Evolutionary conservation across 331 rosid genomes (phyloP), one percentile per base, ranked within the genome.

Genomic region (Quercus tomentella): DNA sequence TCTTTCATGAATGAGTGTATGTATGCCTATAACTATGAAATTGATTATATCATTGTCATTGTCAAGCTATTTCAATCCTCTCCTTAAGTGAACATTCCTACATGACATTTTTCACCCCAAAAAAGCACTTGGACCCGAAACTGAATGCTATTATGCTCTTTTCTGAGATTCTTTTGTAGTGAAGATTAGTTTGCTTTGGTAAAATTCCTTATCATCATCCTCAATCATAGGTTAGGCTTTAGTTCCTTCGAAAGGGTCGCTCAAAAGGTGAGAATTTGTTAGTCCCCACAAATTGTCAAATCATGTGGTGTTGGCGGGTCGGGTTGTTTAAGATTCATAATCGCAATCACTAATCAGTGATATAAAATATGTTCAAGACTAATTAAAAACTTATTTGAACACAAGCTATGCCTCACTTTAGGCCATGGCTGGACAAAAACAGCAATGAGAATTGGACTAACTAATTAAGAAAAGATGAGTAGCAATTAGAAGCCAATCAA

Each of bases 401-500:
- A 10, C 22, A 12, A 22, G 28, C 30, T 4, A 58, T 3, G 30
- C 30, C 65, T 2, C 9, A 25, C 12, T 58, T 58, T 9, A 58
- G 14, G 30, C 63, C 63, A 21, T 3, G 30, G 15, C 25, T 22
- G 6, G 17, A 22, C 30, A 58, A 21, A 58, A 58, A 21, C 30
- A 58, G 54, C 16, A 58, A 33, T 7, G 2, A 20, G 49, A 33
- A 30, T 14, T 30, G 71, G 70, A 12, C 7, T 9, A 61, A 10
- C 17, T 12, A 62, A 61, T 23, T 15, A 61, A 16, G 25, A 73
- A 79, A 63, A 28, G 21, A 18, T 18, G 62, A 56, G 11, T 9
- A 33, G 15, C 21, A 43, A 70, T 41, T 56, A 75, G 76, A 88
- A 81, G 78, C 56, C 81, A 18, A 82, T 82, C 75, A 56, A 82